These are phyloP conservation scores for Colletotrichum tofieldiae DNA, from an alignment of 2,329 filamentous ascomycete species.

Conservation along the genomic window DNA sequence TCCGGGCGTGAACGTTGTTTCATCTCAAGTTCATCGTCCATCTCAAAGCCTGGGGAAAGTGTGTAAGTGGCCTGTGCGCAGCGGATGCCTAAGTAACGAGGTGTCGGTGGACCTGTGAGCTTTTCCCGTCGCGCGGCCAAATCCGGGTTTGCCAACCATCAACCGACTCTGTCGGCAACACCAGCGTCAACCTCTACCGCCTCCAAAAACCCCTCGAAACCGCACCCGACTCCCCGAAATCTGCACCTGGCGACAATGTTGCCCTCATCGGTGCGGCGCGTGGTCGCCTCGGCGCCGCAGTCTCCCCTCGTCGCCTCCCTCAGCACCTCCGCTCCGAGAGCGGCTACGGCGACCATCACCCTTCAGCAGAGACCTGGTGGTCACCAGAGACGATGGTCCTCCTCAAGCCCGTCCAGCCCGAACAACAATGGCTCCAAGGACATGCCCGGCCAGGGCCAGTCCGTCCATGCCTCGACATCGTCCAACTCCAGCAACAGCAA, in stretches of 20 bases:
- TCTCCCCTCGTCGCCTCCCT: conserved; percentile 61
- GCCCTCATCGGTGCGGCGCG: conserved; percentile 70
- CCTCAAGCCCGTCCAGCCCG: conserved; percentile 75
- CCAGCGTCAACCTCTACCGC: conserved; percentile 23
- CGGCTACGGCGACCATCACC: conserved; percentile 53
- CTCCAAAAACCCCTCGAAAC: conserved; percentile 9
- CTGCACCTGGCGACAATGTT: conserved; percentile 56
- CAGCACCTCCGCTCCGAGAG: conserved; percentile 58
- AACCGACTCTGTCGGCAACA: conserved; percentile 53
- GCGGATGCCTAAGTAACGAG: conserved; percentile 38
- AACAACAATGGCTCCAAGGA: conserved; percentile 70
- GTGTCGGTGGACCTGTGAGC: conserved; percentile 47
- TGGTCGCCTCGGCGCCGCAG: conserved; percentile 64
- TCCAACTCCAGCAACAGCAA: conserved; percentile 60
- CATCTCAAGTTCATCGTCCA: conserved; percentile 15
- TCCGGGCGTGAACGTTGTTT: conserved; percentile 18
- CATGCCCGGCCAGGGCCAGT: conserved; percentile 62
- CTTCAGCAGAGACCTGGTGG: conserved; percentile 47
- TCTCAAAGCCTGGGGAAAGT: conserved; percentile 8
- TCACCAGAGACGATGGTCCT: conserved; percentile 72
- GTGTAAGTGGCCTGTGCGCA: conserved; percentile 32
- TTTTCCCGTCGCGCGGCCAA: conserved; percentile 56
- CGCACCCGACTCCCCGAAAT: conserved; percentile 30
- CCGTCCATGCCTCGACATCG: conserved; percentile 64
- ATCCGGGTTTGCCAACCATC: conserved; percentile 52